phyloP scores from a whole-genome alignment of 2,329 filamentous ascomycete genomes.

The Xylariales sp. region DNA sequence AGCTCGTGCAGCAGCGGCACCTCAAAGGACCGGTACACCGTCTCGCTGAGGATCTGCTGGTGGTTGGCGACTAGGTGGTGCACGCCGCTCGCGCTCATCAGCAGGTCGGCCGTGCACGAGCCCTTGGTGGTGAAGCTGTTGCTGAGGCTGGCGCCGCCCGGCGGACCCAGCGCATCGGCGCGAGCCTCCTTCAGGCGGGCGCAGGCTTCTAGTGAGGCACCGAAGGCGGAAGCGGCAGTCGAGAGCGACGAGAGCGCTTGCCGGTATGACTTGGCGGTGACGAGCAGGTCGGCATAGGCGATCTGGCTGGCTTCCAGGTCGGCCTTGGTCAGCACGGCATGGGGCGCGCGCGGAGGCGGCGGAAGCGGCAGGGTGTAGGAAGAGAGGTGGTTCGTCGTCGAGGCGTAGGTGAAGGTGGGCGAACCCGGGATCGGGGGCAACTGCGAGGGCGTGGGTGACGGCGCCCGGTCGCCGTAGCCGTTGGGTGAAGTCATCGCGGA shows the following conservation, averaged over 20 bases:
- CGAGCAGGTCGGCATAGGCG: constrained; percentile 58
- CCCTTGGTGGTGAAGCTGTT: constrained; percentile 44
- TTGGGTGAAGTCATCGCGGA: constrained; percentile 3
- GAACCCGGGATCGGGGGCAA: constrained; percentile 58
- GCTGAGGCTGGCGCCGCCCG: constrained; percentile 31
- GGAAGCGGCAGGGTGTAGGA: constrained; percentile 56
- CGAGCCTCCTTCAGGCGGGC: constrained; percentile 65
- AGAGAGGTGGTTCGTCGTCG: constrained; percentile 56
- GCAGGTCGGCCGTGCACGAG: constrained; percentile 58
- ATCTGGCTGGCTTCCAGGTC: constrained; percentile 60
- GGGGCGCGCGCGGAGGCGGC: constrained; percentile 52
- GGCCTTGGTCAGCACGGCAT: constrained; percentile 57
- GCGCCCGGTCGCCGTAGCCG: constrained; percentile 17
- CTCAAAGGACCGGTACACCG: constrained; percentile 64
- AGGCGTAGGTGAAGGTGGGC: constrained; percentile 60
- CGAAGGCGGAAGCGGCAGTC: constrained; percentile 58
- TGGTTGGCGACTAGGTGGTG: constrained; percentile 67
- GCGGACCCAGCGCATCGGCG: constrained; percentile 48
- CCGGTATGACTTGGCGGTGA: constrained; percentile 61
- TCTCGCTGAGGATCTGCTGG: constrained; percentile 65
- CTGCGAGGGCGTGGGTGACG: constrained; percentile 50
- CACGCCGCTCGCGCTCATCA: constrained; percentile 59
- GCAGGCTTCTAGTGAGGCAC: constrained; percentile 61
- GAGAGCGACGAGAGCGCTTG: constrained; percentile 57
- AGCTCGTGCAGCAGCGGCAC: constrained; percentile 66